Conservation (phyloP, 2,329 filamentous ascomycete species). For the Colletotrichum camelliae region DNA sequence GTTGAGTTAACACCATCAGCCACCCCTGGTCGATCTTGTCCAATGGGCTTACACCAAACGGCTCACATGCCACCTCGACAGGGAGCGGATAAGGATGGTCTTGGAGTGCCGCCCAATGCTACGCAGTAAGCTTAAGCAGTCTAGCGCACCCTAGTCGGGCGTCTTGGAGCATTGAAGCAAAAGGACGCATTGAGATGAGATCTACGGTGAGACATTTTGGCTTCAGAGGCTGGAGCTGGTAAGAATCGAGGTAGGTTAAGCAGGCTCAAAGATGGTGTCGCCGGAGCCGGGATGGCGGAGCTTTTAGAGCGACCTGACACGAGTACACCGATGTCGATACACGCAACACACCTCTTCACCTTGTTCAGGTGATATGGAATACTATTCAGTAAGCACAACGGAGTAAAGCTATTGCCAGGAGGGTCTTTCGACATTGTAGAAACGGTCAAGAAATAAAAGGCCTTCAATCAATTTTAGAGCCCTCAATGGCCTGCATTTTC, state of each 20-base stretch:
- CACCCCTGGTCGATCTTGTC: background rate
- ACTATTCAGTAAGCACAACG: background rate
- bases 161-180: background rate
- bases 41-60: conserved; percentile 21
- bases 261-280: background rate
- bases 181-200: conserved; percentile 10
- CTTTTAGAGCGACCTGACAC: background rate
- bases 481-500: background rate
- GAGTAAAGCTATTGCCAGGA: background rate
- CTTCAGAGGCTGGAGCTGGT: background rate
- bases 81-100: background rate
- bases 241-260: background rate
- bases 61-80: conserved; percentile 11
- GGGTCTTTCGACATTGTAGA: too few relatives aligned
- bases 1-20: background rate
- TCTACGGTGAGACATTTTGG: background rate
- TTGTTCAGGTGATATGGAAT: background rate
- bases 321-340: background rate
- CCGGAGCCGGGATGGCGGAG: background rate
- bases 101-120: background rate
- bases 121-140: conserved; percentile 12
- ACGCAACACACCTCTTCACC: background rate
- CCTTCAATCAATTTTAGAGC: too few relatives aligned
- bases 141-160: background rate
- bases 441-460: too few relatives aligned